A percentile compares a stretch with the other conserved stretches of the same genome.
Evolutionary conservation across 495 filamentous ascomycete genomes (phyloP).

Genomic region (Xylaria castorea): DNA sequence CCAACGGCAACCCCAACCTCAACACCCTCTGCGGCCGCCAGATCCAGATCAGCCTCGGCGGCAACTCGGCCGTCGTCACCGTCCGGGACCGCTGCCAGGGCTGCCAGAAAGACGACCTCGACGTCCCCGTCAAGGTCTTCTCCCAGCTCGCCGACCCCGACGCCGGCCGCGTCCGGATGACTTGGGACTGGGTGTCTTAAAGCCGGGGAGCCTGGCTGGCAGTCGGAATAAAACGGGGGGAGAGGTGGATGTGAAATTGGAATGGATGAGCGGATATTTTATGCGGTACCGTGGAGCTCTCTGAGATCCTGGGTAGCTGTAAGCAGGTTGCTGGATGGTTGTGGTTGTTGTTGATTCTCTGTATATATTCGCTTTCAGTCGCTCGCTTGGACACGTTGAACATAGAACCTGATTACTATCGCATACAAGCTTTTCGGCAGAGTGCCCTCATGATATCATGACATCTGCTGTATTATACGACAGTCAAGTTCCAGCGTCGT

Average conservation of each 20-base stretch:
- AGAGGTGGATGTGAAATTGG: background rate
- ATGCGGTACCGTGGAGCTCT: background rate
- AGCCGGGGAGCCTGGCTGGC: background rate
- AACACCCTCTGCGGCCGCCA: slow-evolving; percentile 37
- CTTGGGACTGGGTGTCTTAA: slow-evolving; percentile 39
- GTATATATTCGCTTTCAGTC: slow-evolving; percentile 24
- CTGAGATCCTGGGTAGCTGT: background rate
- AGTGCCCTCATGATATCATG: background rate
- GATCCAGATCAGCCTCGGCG: slow-evolving; percentile 32
- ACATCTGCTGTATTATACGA: background rate
- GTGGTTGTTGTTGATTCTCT: slow-evolving; percentile 14
- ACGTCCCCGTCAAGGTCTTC: slow-evolving; percentile 69
- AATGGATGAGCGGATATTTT: background rate
- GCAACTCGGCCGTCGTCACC: slow-evolving; percentile 32
- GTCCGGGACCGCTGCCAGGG: slow-evolving; percentile 40
- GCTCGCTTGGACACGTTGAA: slow-evolving; percentile 20
- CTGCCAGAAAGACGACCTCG: slow-evolving; percentile 42
- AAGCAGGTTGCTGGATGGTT: slow-evolving; percentile 10
- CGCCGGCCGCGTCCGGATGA: slow-evolving; percentile 34
- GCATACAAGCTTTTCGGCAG: background rate
- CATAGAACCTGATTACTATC: background rate
- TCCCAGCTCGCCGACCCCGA: slow-evolving; percentile 33
- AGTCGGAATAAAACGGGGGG: background rate
- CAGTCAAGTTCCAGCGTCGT: background rate
- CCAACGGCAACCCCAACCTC: slow-evolving; percentile 45